Conservation (phyloP, 192 early-diverging fungal genomes). For the Coemansia sp. region DNA sequence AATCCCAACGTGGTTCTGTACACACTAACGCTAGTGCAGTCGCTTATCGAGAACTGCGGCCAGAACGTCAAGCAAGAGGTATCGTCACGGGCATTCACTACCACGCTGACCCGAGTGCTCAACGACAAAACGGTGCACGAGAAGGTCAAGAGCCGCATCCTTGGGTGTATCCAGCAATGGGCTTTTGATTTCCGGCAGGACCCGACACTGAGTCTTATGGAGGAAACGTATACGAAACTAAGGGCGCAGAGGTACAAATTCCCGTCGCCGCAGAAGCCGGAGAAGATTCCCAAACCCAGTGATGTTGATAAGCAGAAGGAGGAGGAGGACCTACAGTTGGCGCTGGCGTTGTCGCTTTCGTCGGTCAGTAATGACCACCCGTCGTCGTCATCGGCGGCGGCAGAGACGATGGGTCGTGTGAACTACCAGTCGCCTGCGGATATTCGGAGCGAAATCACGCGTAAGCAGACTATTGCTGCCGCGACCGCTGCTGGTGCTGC, state of each 20-base stretch:
- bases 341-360: conserved; percentile 86
- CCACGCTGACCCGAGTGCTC: conserved; percentile 71
- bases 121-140: conserved; percentile 76
- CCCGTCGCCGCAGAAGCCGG: conserved; percentile 78
- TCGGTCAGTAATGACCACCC: conserved; percentile 24
- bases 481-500: neutral
- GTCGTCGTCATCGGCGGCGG: neutral
- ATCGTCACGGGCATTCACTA: conserved; percentile 81
- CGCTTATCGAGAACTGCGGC: conserved; percentile 90
- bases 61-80: conserved; percentile 78
- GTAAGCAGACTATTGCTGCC: conserved; percentile 39
- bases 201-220: conserved; percentile 77
- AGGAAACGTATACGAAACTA: conserved; percentile 65
- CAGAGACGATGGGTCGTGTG: neutral
- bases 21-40: conserved; percentile 75
- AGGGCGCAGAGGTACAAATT: conserved; percentile 59
- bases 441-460: conserved; percentile 51
- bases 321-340: conserved; percentile 92
- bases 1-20: conserved; percentile 83
- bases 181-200: conserved; percentile 80
- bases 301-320: conserved; percentile 88
- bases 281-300: conserved; percentile 67
- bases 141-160: conserved; percentile 74
- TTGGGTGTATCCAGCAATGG: conserved; percentile 92
- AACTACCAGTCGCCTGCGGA: conserved; percentile 42